Conservation (phyloP, 306 rosid genomes). For the Carpinus fangiana region DNA sequence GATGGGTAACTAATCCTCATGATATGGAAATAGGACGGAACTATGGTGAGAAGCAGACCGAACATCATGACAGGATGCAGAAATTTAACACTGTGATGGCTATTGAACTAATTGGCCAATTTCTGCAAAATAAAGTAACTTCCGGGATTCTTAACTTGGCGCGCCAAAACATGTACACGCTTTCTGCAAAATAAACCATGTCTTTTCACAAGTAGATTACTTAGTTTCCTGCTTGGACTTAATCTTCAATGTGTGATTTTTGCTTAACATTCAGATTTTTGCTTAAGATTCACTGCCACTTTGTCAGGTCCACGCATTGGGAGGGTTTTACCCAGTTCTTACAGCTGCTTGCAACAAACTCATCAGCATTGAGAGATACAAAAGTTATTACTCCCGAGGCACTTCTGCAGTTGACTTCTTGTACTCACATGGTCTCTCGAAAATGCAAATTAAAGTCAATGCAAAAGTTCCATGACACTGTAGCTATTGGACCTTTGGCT, state of each 20-base stretch:
- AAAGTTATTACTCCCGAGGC: conserved; percentile 58
- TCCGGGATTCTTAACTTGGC: conserved; percentile 80
- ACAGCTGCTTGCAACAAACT: conserved; percentile 61
- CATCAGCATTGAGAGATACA: conserved; percentile 67
- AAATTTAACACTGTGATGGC: conserved; percentile 66
- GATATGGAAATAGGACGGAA: conserved; percentile 70
- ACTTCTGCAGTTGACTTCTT: conserved; percentile 61
- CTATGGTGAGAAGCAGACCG: conserved; percentile 52
- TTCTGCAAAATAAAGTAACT: conserved; percentile 63
- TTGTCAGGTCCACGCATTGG: conserved; percentile 81
- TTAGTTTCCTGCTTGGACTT: conserved; percentile 9
- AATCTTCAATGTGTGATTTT: neutral
- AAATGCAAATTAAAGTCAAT: conserved; percentile 63
- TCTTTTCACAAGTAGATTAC: neutral
- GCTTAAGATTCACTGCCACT: conserved; percentile 28
- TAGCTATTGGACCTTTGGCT: conserved; percentile 73
- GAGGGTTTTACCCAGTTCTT: conserved; percentile 56
- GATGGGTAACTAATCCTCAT: conserved; percentile 58
- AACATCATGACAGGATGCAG: conserved; percentile 53
- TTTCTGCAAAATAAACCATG: conserved; percentile 5
- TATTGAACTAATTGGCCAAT: conserved; percentile 74
- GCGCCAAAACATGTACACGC: conserved; percentile 65
- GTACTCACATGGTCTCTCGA: conserved; percentile 43
- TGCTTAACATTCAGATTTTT: no score
- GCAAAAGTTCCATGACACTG: conserved; percentile 58